Base-by-base conservation (phyloP, 352 stramenopile species). In the Globisporangium nodosum region DNA sequence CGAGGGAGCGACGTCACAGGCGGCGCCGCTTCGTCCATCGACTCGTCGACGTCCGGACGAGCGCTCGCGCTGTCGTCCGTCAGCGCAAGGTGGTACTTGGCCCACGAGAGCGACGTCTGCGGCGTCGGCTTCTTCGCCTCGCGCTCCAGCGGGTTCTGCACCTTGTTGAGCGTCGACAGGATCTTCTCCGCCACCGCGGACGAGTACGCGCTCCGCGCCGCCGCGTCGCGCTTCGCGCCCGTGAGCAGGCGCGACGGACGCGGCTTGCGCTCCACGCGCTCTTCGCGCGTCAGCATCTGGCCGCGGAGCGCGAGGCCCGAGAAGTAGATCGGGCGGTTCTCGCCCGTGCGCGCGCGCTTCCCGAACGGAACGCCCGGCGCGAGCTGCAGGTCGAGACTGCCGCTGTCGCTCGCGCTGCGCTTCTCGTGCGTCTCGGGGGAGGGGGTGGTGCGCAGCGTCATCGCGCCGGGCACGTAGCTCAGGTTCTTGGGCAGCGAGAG, bases 51-150 rank as follows among this genome's bases (percentile, higher is more conserved):
- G 24, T 24, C 9, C 16, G 16, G 6, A 0, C 20, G 54, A 11
- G 62, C 60, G 31, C 31, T 64, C 9, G 74, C 53, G 42, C 33
- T 45, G 20, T 71, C 61, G 4, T 85, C 73, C 8, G 70, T 60
- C 24, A 90, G 24, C 5, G 85, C 76, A 11, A 92, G 60, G n/a
- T 92, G 77, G 56, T 92, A 90, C 56, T 94, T 95, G 1, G 81
- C 80, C 86, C 86, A 95, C 12, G 84, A 92, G 64, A 91, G 61
- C 31, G 84, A 90, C 33, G 80, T 91, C 12, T 79, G 88, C 15
- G 81, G 80, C 24, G 76, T 87, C 13, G 85, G 85, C 52, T 93
- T 91, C 51, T 78, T 73, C 0, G 77, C 69, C 64, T 92, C 81
- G 33, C 70, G 68, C 39, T 87, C 76, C n/a, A 95, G 55, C 30